Base-by-base conservation (phyloP, 2,329 filamentous ascomycete genomes). In the Anisogramma anomala region DNA sequence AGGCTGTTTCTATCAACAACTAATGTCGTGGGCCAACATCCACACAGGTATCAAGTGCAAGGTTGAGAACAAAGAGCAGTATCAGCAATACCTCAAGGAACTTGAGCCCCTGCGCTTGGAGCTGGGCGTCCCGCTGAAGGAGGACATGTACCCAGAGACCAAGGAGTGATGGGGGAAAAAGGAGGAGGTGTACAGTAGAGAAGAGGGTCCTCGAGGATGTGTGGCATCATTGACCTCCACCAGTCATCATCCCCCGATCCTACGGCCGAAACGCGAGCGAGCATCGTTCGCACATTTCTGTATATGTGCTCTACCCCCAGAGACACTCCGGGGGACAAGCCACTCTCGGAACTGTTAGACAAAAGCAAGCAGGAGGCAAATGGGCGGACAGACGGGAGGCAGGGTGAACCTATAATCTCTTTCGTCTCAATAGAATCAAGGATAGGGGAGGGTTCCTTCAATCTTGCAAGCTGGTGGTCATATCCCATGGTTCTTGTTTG, bases 51-150 rank as follows among this genome's bases (percentile, higher is more conserved):
- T 98, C 77, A 95, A 94, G 73, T 85, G 87, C 68, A 98, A 98
- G 79, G 91, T 96, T 55, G 91, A 98, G 78, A 98, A 94, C 79
- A 82, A 86, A 68, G 77, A 78, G 59, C 91, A 98, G 72, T 98
- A 98, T 72, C 77, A 95, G 60, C 82, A 94, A 72, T 95, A 94
- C 69, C 79, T 98, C 48, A 74, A 84, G 60, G 85, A 94, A 71
- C 85, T 98, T 54, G 86, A 94, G 74, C 74, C 82, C 51, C 73
- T 96, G 58, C 82, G 88, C 58, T 85, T 94, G 74, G 89, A 96
- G 72, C 79, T 96, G 50, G 89, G 89, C 55, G 78, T 96, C 56
- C 71, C 77, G 52, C 76, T 95, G 56, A 94, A 91, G 74, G 89
- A 96, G 74, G 79, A 85, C 58, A 73, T 96, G 64, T 96, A 87